phyloP scores from a whole-genome alignment of 1,284 basidiomycete species.

The Lignosus rhinocerotis region DNA sequence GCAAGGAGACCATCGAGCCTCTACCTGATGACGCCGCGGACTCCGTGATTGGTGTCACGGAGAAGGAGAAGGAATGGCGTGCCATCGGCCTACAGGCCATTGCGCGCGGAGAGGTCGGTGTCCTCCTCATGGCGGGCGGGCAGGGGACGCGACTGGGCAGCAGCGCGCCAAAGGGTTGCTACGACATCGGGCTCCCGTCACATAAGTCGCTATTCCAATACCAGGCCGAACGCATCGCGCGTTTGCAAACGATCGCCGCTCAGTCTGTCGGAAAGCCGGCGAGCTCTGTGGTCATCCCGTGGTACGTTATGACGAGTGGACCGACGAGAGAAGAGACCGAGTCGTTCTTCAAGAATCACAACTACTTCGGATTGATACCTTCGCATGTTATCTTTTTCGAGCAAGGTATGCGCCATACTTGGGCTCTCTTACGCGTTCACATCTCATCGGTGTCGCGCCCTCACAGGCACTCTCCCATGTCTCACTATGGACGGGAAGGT shows the following conservation, averaged over 20 bases:
- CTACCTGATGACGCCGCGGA: slow-evolving; percentile 77
- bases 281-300: slow-evolving; percentile 74
- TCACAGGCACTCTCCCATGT: slow-evolving; percentile 89
- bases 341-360: slow-evolving; percentile 78
- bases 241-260: slow-evolving; percentile 80
- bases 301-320: slow-evolving; percentile 99
- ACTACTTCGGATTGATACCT: slow-evolving; percentile 82
- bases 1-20: slow-evolving; percentile 67
- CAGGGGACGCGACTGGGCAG: slow-evolving; percentile 96
- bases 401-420: slow-evolving; percentile 68
- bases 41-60: slow-evolving; percentile 54
- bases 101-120: slow-evolving; percentile 81
- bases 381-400: slow-evolving; percentile 94
- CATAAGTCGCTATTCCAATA: slow-evolving; percentile 95
- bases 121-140: slow-evolving; percentile 96
- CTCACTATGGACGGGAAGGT: slow-evolving; percentile 94
- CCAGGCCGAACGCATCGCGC: slow-evolving; percentile 92
- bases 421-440: neutral
- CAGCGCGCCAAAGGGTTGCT: slow-evolving; percentile 94
- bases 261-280: slow-evolving; percentile 49
- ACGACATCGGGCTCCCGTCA: slow-evolving; percentile 93
- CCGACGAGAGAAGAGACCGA: slow-evolving; percentile 91
- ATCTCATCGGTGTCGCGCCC: neutral
- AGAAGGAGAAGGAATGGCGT: slow-evolving; percentile 71
- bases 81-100: slow-evolving; percentile 80